Percentiles rank a stretch among this genome's conserved stretches.
phyloP scores from a whole-genome alignment of 805 yeast genomes.

The Grigorovia transvaalensis region DNA sequence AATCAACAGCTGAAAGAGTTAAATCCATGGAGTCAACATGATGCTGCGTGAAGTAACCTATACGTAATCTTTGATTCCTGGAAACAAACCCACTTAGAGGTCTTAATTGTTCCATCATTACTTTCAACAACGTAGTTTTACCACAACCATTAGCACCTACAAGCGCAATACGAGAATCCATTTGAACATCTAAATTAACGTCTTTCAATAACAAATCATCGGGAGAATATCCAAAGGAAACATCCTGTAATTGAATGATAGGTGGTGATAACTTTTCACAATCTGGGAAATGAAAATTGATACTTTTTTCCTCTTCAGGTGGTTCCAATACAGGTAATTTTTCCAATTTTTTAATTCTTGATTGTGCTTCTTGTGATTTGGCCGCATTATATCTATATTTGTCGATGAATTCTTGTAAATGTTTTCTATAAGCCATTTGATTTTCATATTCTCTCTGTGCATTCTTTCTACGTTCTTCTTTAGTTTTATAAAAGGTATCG shows the following conservation, averaged over 20 bases:
- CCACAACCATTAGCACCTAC: conserved; percentile 99
- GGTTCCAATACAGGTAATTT: conserved; percentile 87
- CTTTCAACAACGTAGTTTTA: conserved; percentile 86
- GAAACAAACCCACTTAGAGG: conserved; percentile 75
- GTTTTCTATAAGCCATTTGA: conserved; percentile 92
- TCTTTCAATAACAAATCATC: conserved; percentile 53
- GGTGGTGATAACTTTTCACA: conserved; percentile 93
- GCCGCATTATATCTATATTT: conserved; percentile 97
- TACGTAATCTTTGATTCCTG: conserved; percentile 75
- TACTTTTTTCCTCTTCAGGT: conserved; percentile 82
- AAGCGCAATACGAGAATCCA: conserved; percentile 90
- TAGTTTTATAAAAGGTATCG: conserved; percentile 83
- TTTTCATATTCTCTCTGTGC: conserved; percentile 92
- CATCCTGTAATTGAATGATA: conserved; percentile 76
- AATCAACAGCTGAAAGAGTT: conserved; percentile 72
- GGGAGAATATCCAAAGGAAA: conserved; percentile 73
- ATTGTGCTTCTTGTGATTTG: conserved; percentile 94
- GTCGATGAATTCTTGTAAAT: conserved; percentile 89
- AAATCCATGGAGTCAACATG: conserved; percentile 97
- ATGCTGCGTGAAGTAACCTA: conserved; percentile 97
- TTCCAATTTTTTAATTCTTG: conserved; percentile 92
- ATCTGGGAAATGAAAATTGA: conserved; percentile 87
- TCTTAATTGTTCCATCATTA: conserved; percentile 64
- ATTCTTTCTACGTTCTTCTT: conserved; percentile 90
- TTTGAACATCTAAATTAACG: conserved; percentile 82